phyloP scores from a whole-genome alignment of 345 rosid species.

The Erysimum cheiranthoides region DNA sequence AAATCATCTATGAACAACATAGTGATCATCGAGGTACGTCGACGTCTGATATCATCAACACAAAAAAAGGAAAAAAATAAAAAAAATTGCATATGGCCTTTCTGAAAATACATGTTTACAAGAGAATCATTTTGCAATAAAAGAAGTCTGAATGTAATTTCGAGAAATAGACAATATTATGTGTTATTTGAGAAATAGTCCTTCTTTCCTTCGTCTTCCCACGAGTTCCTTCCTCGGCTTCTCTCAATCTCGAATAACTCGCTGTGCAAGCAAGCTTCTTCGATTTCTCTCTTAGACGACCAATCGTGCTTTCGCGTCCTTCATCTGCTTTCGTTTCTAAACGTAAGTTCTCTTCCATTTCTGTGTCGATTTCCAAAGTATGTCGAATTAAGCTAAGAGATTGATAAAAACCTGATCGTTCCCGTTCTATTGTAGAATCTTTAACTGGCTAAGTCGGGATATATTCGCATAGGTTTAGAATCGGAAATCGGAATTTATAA shows the following conservation, averaged over 20 bases:
- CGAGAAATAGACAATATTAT: background rate
- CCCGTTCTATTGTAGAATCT: background rate
- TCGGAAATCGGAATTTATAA: background rate
- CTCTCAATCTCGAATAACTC: conserved; percentile 10
- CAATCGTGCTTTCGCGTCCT: conserved; percentile 7
- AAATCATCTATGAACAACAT: no score
- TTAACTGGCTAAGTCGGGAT: conserved; percentile 1
- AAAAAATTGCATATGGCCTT: no score
- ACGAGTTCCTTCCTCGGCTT: background rate
- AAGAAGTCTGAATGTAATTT: conserved; percentile 5
- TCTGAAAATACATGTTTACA: no score
- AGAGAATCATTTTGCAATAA: background rate
- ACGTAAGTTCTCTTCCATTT: conserved; percentile 39
- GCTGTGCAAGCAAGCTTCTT: conserved; percentile 25
- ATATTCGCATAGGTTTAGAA: conserved; percentile 29
- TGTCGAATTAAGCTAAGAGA: background rate
- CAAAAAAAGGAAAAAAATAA: no score
- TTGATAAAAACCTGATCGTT: conserved; percentile 10
- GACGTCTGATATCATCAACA: no score
- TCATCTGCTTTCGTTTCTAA: conserved; percentile 14
- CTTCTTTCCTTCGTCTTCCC: conserved; percentile 12
- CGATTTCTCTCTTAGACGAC: conserved; percentile 4
- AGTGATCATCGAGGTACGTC: no score
- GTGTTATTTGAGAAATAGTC: conserved; percentile 39
- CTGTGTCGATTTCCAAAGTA: conserved; percentile 23